Evolutionary conservation across 176 grass and related monocot genomes (phyloP).

Genomic region (Aegilops umbellulata): DNA sequence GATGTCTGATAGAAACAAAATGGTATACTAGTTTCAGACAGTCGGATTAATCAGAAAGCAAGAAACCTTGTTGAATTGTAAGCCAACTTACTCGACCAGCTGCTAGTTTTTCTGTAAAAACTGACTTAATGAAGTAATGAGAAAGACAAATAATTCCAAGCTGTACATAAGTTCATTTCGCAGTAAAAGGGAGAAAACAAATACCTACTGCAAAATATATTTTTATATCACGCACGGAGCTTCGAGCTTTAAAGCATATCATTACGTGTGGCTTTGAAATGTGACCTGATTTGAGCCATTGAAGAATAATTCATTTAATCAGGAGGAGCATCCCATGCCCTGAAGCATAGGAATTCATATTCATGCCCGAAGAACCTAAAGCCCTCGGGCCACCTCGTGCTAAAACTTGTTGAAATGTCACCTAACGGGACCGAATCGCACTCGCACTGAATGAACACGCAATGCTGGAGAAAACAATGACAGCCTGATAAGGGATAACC

Average conservation of each 20-base stretch:
- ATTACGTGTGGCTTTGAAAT: not conserved
- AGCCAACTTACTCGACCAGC: not conserved
- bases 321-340: not conserved
- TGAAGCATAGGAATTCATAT: not conserved
- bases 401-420: not conserved
- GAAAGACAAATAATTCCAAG: not conserved
- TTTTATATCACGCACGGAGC: not conserved
- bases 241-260: not conserved
- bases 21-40: not conserved
- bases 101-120: not conserved
- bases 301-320: not conserved
- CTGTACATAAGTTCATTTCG: not conserved
- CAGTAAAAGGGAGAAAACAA: not conserved
- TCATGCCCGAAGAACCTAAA: not conserved
- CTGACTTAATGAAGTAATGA: not conserved
- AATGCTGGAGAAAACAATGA: not conserved
- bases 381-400: not conserved
- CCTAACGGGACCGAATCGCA: not conserved
- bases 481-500: not conserved
- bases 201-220: not conserved
- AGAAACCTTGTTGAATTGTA: not conserved
- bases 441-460: not conserved
- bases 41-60: not conserved
- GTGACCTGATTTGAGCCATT: not conserved
- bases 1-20: not conserved